Evolutionary conservation across 2,329 filamentous ascomycete genomes (phyloP), one percentile per base, ranked within the genome.

Genomic region (Bipolaris oryzae): DNA sequence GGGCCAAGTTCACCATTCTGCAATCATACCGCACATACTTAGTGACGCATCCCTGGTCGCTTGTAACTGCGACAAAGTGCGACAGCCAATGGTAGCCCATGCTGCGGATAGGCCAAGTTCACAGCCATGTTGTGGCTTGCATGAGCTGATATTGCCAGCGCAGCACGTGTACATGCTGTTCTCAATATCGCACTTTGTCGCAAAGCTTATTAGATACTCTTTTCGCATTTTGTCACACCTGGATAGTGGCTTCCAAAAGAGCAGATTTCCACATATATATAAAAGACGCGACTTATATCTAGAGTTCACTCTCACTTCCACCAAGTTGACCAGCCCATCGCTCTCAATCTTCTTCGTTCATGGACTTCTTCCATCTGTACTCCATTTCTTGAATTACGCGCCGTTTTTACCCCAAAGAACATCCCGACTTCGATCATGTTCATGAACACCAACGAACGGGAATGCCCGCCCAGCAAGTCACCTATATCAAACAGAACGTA

Each of bases 61-160:
- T 2, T 21, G 20, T 7, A 51, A 16, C 5, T 51, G 49, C 41
- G 49, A 52, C 21, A n/a, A 45, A 44, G 49, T 52, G 41, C 41
- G 39, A 45, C 21, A 15, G 23, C 49, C 41, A 52, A 52, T 52
- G n/a, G 25, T 1, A 5, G n/a, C 0, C 7, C 16, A 3, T 5
- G 0, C n/a, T 10, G 21, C 23, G 16, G 25, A 16, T 7, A 16
- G n/a, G 13, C 46, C 15, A 49, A 18, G 20, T 6, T n/a, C 25
- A 15, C 31, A 44, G 49, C 33, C 39, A 52, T 23, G 6, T 11
- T 23, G 33, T 31, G 25, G 31, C 39, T 33, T 45, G 49, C 41
- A 52, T 21, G 7, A 52, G 49, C 39, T 52, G 28, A 9, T 25
- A 18, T 2, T 42, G 33, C 33, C 41, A 52, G 1, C 21, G 6